Evolutionary conservation across 441 rosid genomes (phyloP).

Genomic region (Eugenia klotzschiana): DNA sequence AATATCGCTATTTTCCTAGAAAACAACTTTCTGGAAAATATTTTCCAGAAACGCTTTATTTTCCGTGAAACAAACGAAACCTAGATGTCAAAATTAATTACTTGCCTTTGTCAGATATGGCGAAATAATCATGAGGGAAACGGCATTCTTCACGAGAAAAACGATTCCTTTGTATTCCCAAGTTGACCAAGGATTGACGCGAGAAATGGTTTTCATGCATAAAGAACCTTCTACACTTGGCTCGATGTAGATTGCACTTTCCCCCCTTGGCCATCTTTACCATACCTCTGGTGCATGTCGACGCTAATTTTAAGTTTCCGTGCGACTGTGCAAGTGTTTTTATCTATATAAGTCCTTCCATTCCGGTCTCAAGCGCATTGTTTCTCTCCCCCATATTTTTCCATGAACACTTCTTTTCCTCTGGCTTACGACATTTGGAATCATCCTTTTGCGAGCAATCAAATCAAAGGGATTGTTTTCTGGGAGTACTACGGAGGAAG

Average conservation of each 20-base stretch:
- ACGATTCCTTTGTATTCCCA: neutral
- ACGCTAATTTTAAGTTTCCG: neutral
- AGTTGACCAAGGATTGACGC: neutral
- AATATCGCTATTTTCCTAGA: too few relatives aligned
- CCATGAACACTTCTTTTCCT: neutral
- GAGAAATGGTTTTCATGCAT: neutral
- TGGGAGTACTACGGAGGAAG: neutral
- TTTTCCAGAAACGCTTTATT: too few relatives aligned
- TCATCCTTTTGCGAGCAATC: neutral
- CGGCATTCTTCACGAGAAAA: neutral
- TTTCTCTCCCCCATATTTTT: neutral
- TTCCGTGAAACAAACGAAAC: too few relatives aligned
- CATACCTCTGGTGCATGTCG: neutral
- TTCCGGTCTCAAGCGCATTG: neutral
- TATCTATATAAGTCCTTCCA: neutral
- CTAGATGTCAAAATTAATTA: too few relatives aligned
- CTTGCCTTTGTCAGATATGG: too few relatives aligned
- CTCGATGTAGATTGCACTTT: neutral
- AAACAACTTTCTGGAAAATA: too few relatives aligned
- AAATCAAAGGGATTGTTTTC: neutral
- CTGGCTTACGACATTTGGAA: neutral
- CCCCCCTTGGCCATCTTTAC: neutral
- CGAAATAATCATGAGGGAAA: neutral
- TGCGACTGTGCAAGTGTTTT: neutral
- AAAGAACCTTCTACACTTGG: neutral